Conservation (phyloP, 2,329 filamentous ascomycete species). For the Fusarium foetens region DNA sequence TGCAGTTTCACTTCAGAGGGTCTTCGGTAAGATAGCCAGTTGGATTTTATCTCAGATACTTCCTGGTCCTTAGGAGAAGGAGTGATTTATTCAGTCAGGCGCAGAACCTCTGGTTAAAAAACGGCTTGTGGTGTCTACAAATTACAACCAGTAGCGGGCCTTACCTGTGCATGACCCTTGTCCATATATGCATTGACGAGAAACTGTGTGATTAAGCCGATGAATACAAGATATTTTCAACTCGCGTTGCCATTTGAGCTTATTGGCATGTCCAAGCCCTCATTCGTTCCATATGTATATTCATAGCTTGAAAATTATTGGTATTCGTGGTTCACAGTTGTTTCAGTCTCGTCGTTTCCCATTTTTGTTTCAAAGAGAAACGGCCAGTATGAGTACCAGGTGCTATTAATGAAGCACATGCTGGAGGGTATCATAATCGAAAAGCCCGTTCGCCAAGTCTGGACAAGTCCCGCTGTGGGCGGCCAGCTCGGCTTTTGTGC, state of each 20-base stretch:
- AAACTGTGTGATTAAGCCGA: background rate
- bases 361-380: slow-evolving; percentile 28
- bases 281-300: background rate
- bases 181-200: background rate
- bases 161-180: slow-evolving; percentile 12
- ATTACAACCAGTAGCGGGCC: background rate
- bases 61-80: background rate
- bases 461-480: slow-evolving; percentile 27
- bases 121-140: background rate
- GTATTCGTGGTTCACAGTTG: background rate
- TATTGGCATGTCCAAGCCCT: background rate
- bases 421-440: slow-evolving; percentile 39
- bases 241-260: background rate
- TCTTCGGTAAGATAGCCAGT: slow-evolving; percentile 8
- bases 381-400: slow-evolving; percentile 5
- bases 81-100: background rate
- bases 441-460: slow-evolving; percentile 27
- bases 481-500: slow-evolving; percentile 19
- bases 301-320: background rate
- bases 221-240: background rate
- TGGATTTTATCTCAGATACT: background rate
- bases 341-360: background rate
- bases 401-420: slow-evolving; percentile 8
- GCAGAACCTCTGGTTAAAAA: background rate
- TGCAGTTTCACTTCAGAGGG: slow-evolving; percentile 1